phyloP scores from a whole-genome alignment of 768 basidiomycete genomes.

The Mycena pura region DNA sequence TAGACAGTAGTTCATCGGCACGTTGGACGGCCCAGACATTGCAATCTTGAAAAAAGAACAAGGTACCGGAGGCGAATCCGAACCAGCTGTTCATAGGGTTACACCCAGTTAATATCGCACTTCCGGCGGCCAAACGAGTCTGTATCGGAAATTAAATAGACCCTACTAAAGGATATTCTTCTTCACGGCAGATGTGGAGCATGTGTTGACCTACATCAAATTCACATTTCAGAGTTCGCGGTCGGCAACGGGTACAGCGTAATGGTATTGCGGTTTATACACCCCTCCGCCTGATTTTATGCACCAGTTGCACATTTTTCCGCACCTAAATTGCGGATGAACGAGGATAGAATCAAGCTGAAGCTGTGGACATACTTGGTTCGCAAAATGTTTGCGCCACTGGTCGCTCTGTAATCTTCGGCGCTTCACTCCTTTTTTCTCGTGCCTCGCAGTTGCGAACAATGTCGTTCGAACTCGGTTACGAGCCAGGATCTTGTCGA shows the following conservation, averaged over 20 bases:
- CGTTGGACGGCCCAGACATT: background rate
- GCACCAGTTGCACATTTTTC: constrained; percentile 81
- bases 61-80: too few relatives aligned
- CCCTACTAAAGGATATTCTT: constrained; percentile 19
- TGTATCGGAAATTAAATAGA: constrained; percentile 17
- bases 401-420: constrained; percentile 76
- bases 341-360: background rate
- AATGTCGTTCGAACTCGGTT: constrained; percentile 65
- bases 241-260: constrained; percentile 14
- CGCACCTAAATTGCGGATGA: constrained; percentile 62
- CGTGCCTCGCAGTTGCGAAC: constrained; percentile 65
- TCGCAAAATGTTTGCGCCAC: constrained; percentile 81
- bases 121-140: too few relatives aligned
- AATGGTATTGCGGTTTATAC: constrained; percentile 46
- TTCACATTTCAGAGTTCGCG: constrained; percentile 16
- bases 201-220: constrained; percentile 25
- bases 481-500: constrained; percentile 56
- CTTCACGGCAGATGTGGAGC: constrained; percentile 13
- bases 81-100: too few relatives aligned
- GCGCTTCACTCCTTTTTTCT: constrained; percentile 83
- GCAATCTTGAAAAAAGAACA: background rate
- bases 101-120: too few relatives aligned
- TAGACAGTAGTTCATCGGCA: background rate
- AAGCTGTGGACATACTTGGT: constrained; percentile 61
- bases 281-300: constrained; percentile 78